These are phyloP conservation scores for Plicaturopsis crispa DNA, from an alignment of 768 basidiomycete species.

Conservation along the genomic window DNA sequence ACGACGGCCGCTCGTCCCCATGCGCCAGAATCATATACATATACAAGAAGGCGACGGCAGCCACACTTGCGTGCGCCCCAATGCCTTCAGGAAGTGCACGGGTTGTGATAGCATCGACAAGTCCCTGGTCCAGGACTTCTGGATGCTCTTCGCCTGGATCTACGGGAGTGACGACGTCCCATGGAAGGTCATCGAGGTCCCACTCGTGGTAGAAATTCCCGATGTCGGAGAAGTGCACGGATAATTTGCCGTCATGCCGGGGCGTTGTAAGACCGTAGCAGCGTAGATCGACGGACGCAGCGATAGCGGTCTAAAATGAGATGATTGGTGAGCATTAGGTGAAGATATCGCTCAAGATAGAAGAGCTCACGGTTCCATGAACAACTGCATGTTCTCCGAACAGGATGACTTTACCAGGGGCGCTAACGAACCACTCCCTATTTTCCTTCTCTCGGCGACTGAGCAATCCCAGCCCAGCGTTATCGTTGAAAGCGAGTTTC, in stretches of 20 bases:
- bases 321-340: conserved; percentile 1
- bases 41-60: conserved; percentile 80
- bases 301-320: conserved; percentile 73
- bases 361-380: conserved; percentile 78
- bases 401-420: conserved; percentile 95
- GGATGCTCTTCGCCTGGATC: conserved; percentile 45
- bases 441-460: conserved; percentile 17
- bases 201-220: conserved; percentile 74
- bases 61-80: conserved; percentile 30
- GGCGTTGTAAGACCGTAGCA: conserved; percentile 85
- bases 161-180: conserved; percentile 60
- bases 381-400: conserved; percentile 99
- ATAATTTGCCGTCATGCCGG: conserved; percentile 64
- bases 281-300: conserved; percentile 90
- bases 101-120: conserved; percentile 64
- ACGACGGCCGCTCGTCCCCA: conserved; percentile 50
- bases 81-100: conserved; percentile 27
- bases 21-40: conserved; percentile 78
- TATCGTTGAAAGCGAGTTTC: conserved; percentile 42
- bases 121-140: conserved; percentile 61
- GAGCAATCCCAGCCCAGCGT: conserved; percentile 12
- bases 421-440: conserved; percentile 81
- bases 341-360: conserved; percentile 6
- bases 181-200: conserved; percentile 71
- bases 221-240: conserved; percentile 75